Evolutionary conservation across 805 yeast genomes (phyloP).

Genomic region (Kregervanrija pseudodelftensis): DNA sequence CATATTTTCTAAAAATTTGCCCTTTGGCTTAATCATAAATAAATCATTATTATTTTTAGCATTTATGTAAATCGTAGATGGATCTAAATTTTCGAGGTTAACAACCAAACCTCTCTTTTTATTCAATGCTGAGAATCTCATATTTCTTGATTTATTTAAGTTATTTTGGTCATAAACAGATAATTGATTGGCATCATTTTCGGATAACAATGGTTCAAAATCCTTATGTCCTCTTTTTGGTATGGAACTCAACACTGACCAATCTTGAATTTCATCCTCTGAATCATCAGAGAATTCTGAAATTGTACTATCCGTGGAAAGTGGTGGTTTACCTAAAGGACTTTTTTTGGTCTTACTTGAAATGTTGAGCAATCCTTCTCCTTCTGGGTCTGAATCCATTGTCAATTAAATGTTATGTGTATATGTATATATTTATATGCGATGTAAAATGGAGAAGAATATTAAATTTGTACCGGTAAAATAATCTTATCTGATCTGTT

Average conservation of each 20-base stretch:
- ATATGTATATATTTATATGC: too few relatives aligned
- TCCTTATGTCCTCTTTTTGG: constrained; percentile 84
- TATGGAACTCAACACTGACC: constrained; percentile 36
- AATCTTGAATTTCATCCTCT: constrained; percentile 44
- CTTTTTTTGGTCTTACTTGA: too few relatives aligned
- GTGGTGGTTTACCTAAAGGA: background rate
- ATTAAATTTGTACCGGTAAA: too few relatives aligned
- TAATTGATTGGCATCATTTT: constrained; percentile 3
- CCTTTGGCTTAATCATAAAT: constrained; percentile 46
- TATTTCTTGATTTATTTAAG: constrained; percentile 48
- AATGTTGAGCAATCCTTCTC: too few relatives aligned
- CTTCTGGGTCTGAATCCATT: too few relatives aligned
- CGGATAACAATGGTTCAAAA: constrained; percentile 49
- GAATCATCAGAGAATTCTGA: constrained; percentile 27
- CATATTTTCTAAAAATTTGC: constrained; percentile 65
- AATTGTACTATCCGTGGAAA: constrained; percentile 1
- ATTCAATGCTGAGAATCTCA: constrained; percentile 65
- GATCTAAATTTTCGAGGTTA: constrained; percentile 15
- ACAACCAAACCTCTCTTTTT: constrained; percentile 38
- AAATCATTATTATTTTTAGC: constrained; percentile 4
- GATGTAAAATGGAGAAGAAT: too few relatives aligned
- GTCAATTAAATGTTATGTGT: too few relatives aligned
- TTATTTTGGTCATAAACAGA: constrained; percentile 23
- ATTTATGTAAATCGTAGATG: constrained; percentile 21
- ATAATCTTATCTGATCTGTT: too few relatives aligned